Evolutionary conservation across 225 moss, liverwort and hornwort species (phyloP).

Genomic region (Pleurozium schreberi): DNA sequence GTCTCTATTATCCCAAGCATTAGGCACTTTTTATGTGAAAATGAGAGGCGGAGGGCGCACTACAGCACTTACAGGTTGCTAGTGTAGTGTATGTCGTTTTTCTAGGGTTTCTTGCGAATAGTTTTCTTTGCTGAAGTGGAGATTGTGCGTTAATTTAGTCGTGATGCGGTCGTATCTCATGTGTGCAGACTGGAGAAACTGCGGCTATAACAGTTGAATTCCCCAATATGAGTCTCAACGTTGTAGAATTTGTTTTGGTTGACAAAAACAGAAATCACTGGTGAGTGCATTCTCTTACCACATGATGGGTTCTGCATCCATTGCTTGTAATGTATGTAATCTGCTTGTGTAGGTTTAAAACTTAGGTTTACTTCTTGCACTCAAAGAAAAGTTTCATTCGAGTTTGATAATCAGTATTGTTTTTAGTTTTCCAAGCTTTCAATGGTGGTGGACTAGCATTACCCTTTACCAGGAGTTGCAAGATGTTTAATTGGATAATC

Average conservation of each 20-base stretch:
- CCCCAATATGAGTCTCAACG: conserved; percentile 33
- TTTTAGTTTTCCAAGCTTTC: not conserved
- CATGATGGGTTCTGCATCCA: not conserved
- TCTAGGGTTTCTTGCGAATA: not conserved
- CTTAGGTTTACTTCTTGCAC: not conserved
- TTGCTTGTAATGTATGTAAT: not conserved
- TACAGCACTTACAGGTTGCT: not conserved
- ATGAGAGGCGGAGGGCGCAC: not conserved
- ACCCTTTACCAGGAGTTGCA: not conserved
- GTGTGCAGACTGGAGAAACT: conserved; percentile 44
- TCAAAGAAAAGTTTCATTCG: not conserved
- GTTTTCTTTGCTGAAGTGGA: not conserved
- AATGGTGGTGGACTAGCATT: not conserved
- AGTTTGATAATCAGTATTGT: not conserved
- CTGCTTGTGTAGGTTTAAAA: not conserved
- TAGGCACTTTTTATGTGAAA: not conserved
- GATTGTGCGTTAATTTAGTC: not conserved
- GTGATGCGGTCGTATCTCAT: not conserved
- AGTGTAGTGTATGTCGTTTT: not conserved
- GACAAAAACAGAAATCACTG: conserved; percentile 64
- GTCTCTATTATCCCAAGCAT: not conserved
- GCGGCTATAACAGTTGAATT: conserved; percentile 43
- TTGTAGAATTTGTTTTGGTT: conserved; percentile 71
- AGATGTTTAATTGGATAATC: not conserved
- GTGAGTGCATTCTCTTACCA: conserved; percentile 14